A percentile compares a stretch with the other conserved stretches of the same genome.
Conservation (phyloP, 805 yeast genomes). For the Lipomyces yamanashiensis region DNA sequence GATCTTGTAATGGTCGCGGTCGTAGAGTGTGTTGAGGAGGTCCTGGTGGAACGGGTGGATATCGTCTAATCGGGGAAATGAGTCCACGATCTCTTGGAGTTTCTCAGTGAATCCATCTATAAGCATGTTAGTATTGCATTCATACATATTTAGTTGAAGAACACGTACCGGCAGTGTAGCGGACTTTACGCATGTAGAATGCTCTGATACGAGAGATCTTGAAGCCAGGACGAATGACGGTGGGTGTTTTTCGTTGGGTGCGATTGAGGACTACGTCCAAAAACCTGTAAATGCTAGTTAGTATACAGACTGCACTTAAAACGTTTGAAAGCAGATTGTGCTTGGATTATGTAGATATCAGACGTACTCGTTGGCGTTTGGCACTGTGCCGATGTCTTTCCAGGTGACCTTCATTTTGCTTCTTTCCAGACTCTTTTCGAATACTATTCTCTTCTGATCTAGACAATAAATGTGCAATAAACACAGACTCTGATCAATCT, state of each 20-base stretch:
- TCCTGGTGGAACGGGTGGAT: constrained; percentile 99
- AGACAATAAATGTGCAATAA: no score
- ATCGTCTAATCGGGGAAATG: constrained; percentile 96
- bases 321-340: background rate
- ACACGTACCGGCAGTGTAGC: constrained; percentile 72
- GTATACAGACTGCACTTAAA: background rate
- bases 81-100: constrained; percentile 78
- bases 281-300: constrained; percentile 46
- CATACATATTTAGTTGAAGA: background rate
- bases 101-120: constrained; percentile 86
- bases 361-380: constrained; percentile 74
- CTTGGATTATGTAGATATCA: background rate
- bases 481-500: no score
- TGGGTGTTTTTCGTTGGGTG: constrained; percentile 98
- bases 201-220: constrained; percentile 95
- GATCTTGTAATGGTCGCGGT: constrained; percentile 96
- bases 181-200: constrained; percentile 97
- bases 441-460: no score
- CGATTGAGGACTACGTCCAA: constrained; percentile 95
- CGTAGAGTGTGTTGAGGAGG: constrained; percentile 95
- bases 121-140: background rate
- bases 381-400: constrained; percentile 97
- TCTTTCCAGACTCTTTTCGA: background rate
- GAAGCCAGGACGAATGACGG: constrained; percentile 97
- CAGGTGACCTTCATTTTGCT: constrained; percentile 86